Conservation (phyloP, 2,329 filamentous ascomycete genomes). For the Aspergillus ruber region DNA sequence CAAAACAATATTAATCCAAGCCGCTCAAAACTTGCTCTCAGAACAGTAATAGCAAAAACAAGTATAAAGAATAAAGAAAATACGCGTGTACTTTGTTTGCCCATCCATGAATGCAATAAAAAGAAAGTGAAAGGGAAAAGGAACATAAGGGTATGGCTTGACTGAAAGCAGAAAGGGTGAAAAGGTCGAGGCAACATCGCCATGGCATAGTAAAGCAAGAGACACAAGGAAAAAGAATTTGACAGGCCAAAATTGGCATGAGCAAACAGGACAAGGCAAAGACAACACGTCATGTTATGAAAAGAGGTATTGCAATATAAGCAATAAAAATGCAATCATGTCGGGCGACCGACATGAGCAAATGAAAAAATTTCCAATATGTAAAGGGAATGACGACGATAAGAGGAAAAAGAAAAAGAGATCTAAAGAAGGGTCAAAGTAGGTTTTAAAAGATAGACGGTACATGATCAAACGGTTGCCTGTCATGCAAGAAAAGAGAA, state of each 20-base stretch:
- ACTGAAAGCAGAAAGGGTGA: slow-evolving; percentile 1
- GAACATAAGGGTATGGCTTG: slow-evolving; percentile 1
- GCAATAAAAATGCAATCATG: not conserved
- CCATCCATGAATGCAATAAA: slow-evolving; percentile 11
- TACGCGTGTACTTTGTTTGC: not conserved
- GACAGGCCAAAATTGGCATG: slow-evolving; percentile 4
- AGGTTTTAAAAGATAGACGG: slow-evolving; percentile 9
- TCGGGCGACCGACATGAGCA: not conserved
- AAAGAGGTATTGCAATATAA: slow-evolving; percentile 1
- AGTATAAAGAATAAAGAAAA: slow-evolving; percentile 1
- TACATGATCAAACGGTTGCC: slow-evolving; percentile 10
- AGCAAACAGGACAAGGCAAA: not conserved
- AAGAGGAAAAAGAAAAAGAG: slow-evolving; percentile 1
- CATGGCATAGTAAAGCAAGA: slow-evolving; percentile 1
- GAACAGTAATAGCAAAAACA: not conserved
- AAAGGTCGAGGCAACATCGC: slow-evolving; percentile 3
- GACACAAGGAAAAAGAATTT: slow-evolving; percentile 5
- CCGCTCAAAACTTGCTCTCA: not conserved
- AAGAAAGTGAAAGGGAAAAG: not conserved
- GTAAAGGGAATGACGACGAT: not conserved
- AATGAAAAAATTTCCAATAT: not conserved
- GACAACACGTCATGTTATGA: slow-evolving; percentile 4
- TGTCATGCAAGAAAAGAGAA: slow-evolving; percentile 6
- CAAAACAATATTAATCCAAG: not conserved
- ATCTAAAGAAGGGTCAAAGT: slow-evolving; percentile 8